Base-by-base conservation (phyloP, 305 asterid genomes). In the Euphrasia arctica region DNA sequence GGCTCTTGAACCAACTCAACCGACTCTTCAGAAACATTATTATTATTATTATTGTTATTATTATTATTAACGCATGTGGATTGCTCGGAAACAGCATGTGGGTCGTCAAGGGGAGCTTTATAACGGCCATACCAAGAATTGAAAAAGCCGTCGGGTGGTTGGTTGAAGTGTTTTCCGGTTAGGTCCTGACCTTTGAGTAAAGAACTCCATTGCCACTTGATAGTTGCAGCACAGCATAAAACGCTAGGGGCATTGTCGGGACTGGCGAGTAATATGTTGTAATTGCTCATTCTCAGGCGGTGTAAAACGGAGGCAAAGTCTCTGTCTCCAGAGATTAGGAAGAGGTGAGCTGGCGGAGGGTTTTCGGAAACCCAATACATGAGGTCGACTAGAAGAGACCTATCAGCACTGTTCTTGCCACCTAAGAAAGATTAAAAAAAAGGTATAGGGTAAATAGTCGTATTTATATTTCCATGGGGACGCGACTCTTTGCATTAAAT, bases 321-420 rank as follows among this genome's bases (percentile, higher is more conserved):
- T 63, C 88, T 63, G 71, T 93, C 99, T 50, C 95, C 95, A 4
- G 99, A 85, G 59, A 93, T 93, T 67, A 93, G 60, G 66, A 93
- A 78, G 69, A 93, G 78, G 76, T 93, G 99, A 13, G 94, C 97
- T 9, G 99, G 99, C 58, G 99, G 99, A 74, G 99, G 99, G 73
- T 93, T 93, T 72, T 85, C 83, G 62, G 96, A 81, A 71, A 90
- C 94, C 99, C 99, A 93, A 54, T 77, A 76, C 97, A 88, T 87
- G 48, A 93, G 95, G 79, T 93, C 94, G 61, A 90, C 76, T 36
- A 93, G 95, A 76, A 90, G 95, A 54, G 94, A 93, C 69, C 96
- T 83, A 60, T 88, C 99, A 22, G 96, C 97, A 77, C 96, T 86
- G 80, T 88, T 93, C 84, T 90, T 87, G 63, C 94, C 95, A 78